Evolutionary conservation across 768 basidiomycete genomes (phyloP), one percentile per base, ranked within the genome.

Genomic region (Rhodosporidiobolus odoratus): DNA sequence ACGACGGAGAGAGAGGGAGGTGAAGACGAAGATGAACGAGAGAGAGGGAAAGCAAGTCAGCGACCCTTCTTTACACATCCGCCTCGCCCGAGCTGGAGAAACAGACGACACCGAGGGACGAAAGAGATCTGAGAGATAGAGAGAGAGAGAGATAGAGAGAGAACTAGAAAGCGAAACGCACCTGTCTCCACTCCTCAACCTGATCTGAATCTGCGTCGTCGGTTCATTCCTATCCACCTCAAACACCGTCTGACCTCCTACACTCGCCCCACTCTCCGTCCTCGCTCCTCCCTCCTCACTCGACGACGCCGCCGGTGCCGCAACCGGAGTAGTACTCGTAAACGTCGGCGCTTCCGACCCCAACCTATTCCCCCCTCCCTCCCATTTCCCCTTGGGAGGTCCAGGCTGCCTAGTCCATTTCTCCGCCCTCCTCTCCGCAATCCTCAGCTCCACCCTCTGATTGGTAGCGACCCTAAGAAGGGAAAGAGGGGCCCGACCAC

Each of bases 181-280:
- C 90, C 91, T 85, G 25, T 91, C 90, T 15, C 95, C 95, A 80
- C 95, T 93, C 16, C 90, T 91, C 63, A 98, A 78, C 64, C 96
- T 83, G 66, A 98, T 85, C 81, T 97, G 96, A 17, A 98, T 83
- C 79, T 87, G 91, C 50, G 94, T 96, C 57, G 87, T 89, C 9
- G 95, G 94, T 79, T 84, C 82, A 23, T 81, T 84, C 79, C 86
- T 85, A 78, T 98, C 92, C 15, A 97, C 91, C 78, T 89, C 86
- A 77, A 93, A 95, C 63, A 81, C 81, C 52, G 52, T 53, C 52
- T 27, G n/a, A n/a, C 10, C 10, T 30, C 10, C 52, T 9, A 32
- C 52, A 30, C 52, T 53, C 52, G 52, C n/a, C 6, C 52, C 52
- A 27, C 30, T 27, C 52, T 15, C 30, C 57, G 30, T 4, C n/a